Percentiles rank a stretch among this genome's conserved stretches.
Conservation (phyloP, 192 early-diverging fungal genomes). For the Backusella morwellensis region DNA sequence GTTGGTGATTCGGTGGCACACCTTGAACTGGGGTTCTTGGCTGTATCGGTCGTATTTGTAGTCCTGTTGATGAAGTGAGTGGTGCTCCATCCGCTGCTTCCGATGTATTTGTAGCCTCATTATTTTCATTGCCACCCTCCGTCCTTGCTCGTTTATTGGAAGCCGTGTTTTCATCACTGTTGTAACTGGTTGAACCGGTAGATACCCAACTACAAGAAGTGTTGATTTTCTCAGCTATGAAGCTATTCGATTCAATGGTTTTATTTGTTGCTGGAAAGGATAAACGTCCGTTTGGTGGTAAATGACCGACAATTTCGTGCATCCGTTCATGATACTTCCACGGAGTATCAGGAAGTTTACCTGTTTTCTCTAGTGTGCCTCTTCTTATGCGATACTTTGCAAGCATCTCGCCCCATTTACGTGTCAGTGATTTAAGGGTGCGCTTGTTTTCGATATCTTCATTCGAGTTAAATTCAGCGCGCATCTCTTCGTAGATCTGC, state of each 20-base stretch:
- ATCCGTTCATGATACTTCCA: background rate
- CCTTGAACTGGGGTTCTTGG: background rate
- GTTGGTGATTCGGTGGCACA: background rate
- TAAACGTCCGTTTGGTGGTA: background rate
- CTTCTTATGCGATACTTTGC: background rate
- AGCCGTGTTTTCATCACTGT: background rate
- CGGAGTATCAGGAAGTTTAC: background rate
- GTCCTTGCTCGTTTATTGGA: background rate
- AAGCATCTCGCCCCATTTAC: slow-evolving; percentile 2
- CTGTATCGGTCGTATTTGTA: background rate
- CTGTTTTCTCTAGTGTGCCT: background rate
- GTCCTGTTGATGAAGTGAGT: background rate
- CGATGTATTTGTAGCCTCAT: background rate
- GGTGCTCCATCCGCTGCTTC: background rate
- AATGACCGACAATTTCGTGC: slow-evolving; percentile 1
- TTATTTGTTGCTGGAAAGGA: background rate
- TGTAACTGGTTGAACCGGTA: background rate
- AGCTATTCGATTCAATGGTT: background rate
- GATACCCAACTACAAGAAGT: background rate
- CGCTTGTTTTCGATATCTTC: background rate
- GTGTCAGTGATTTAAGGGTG: background rate
- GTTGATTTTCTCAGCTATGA: background rate
- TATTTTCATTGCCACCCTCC: background rate
- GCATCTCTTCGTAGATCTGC: background rate
- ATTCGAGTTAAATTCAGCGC: background rate